Evolutionary conservation across 164 flowering plant species (phyloP).

Genomic region (Sextonia rubra): DNA sequence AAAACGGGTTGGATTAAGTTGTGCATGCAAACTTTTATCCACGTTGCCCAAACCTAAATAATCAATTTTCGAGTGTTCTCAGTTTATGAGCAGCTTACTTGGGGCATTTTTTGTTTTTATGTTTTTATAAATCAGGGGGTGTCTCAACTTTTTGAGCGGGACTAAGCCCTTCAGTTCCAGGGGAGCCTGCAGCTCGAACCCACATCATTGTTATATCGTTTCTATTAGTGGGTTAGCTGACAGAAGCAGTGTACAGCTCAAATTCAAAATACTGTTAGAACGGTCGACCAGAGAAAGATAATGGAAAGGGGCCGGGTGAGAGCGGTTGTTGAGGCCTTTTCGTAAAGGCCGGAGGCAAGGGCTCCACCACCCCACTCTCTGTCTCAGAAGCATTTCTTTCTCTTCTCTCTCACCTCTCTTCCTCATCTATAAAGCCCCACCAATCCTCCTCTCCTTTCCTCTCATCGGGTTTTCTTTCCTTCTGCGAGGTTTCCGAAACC

Average conservation of each 20-base stretch:
- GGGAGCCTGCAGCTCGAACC: too few relatives aligned
- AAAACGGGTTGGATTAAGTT: too few relatives aligned
- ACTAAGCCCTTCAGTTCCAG: too few relatives aligned
- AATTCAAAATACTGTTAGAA: neutral
- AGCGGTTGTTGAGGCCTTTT: slow-evolving; percentile 11
- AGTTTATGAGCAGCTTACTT: too few relatives aligned
- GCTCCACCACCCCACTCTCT: slow-evolving; percentile 14
- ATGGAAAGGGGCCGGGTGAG: neutral
- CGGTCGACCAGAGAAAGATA: neutral
- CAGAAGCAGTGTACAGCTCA: neutral
- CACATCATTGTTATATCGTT: too few relatives aligned
- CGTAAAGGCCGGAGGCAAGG: slow-evolving; percentile 11
- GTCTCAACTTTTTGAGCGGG: too few relatives aligned
- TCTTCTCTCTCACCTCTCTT: neutral
- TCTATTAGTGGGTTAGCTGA: neutral
- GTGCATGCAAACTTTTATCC: too few relatives aligned
- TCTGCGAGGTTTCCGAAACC: slow-evolving; percentile 32
- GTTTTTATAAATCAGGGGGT: too few relatives aligned
- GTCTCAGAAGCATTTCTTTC: neutral
- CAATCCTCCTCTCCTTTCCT: neutral
- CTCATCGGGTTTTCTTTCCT: slow-evolving; percentile 10
- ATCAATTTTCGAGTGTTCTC: too few relatives aligned
- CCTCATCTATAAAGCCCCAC: slow-evolving; percentile 8
- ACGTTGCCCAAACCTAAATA: too few relatives aligned
- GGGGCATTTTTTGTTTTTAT: too few relatives aligned